These are phyloP conservation scores for Vitis hybrid DNA, from an alignment of 177 flowering plant genomes.

Conservation along the genomic window DNA sequence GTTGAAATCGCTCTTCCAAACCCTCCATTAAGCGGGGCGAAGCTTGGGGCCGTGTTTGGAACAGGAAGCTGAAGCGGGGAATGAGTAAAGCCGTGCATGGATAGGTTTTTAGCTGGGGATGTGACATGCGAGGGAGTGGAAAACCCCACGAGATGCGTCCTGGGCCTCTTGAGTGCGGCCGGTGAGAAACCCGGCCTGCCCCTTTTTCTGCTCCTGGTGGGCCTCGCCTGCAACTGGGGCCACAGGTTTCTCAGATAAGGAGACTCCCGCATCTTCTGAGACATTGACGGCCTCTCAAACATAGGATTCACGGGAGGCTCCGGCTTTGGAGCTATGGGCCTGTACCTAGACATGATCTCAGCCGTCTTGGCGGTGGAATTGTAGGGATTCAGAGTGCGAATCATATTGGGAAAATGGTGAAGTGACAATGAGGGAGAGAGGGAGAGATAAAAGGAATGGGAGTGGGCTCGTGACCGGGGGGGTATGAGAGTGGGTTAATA, in stretches of 20 bases:
- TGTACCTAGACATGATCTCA: slow-evolving; percentile 86
- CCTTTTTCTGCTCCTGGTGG: slow-evolving; percentile 64
- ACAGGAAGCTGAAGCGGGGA: slow-evolving; percentile 25
- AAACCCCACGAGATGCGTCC: slow-evolving; percentile 19
- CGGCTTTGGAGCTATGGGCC: slow-evolving; percentile 97
- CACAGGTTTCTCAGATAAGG: slow-evolving; percentile 48
- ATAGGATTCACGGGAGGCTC: slow-evolving; percentile 18
- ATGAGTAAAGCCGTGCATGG: slow-evolving; percentile 28
- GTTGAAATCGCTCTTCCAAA: slow-evolving; percentile 1
- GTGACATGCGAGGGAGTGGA: slow-evolving; percentile 21
- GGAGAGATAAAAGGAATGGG: neutral
- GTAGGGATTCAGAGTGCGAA: slow-evolving; percentile 44
- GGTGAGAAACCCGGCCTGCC: slow-evolving; percentile 38
- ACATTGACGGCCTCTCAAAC: slow-evolving; percentile 20
- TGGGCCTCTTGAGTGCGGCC: slow-evolving; percentile 35
- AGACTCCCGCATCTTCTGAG: slow-evolving; percentile 40
- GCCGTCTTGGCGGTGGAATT: slow-evolving; percentile 58
- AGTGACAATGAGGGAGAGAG: neutral
- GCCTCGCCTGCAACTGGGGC: slow-evolving; percentile 56
- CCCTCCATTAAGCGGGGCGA: slow-evolving; percentile 6
- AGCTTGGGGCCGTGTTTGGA: slow-evolving; percentile 4
- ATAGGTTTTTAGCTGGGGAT: slow-evolving; percentile 24
- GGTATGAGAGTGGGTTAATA: neutral
- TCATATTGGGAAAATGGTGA: slow-evolving; percentile 28
- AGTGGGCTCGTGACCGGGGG: neutral